Base-by-base conservation (phyloP, 768 basidiomycete genomes). In the Astraeus odoratus region DNA sequence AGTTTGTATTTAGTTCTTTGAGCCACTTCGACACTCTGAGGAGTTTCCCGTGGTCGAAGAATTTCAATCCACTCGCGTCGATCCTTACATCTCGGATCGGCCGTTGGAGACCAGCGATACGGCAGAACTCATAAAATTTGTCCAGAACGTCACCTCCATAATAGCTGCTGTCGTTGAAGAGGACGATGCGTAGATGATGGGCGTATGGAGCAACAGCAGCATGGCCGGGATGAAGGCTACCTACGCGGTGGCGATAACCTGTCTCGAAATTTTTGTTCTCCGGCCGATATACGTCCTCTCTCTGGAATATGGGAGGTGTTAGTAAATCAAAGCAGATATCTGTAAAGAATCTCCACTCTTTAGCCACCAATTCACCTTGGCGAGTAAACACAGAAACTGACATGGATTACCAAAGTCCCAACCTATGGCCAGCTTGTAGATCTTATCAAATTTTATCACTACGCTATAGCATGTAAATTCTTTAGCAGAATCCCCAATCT, bases 241-340 rank as follows among this genome's bases (percentile, higher is more conserved):
- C 74, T 10, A 87, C 66, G 10, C 86, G 74, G 35, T 75, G 72
- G 34, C 77, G 78, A 53, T 69, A 78, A 50, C 74, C 78, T 10
- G 57, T 62, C 48, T 63, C 56, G 51, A 77, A 43, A 39, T 37
- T 73, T 15, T 51, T 45, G 0, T 61, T 58, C 34, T 73, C 55
- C 1, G 75, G 58, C 24, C 77, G 69, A 56, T 82, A 74, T 51
- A 83, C 77, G 26, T 76, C 67, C 39, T 81, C 72, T 44, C 67
- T 62, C 55, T 86, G 83, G 12, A 88, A 63, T 8, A 75, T 61
- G 0, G 86, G 83, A 4, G 88, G 86, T 0, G 75, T 78, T 20
- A 75, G 54, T 4, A 80, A 70, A 50, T 86, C 81, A 46, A 87
- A 85, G 56, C 81, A 80, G 20, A 85, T 65, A 60, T 79, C 85